Percentiles rank a stretch among this genome's conserved stretches.
phyloP scores from a whole-genome alignment of 2,329 filamentous ascomycete genomes.

The Penicillium hordei region DNA sequence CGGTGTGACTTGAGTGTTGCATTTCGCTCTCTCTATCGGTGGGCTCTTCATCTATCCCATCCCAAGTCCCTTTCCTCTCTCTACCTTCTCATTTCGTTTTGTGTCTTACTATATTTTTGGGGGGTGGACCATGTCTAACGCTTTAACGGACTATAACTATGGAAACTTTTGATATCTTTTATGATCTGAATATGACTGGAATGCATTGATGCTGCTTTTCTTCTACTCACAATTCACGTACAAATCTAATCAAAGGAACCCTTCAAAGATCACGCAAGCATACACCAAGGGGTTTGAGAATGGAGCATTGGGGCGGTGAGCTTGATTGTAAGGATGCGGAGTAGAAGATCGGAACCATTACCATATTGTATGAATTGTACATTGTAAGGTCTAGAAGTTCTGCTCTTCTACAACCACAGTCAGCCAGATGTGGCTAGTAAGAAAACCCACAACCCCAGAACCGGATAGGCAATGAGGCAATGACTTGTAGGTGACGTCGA shows the following conservation, averaged over 20 bases:
- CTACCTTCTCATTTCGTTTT: slow-evolving; percentile 15
- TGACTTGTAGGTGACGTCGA: slow-evolving; percentile 32
- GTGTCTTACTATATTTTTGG: slow-evolving; percentile 29
- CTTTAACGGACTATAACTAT: slow-evolving; percentile 15
- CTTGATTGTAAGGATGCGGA: neutral
- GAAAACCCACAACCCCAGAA: neutral
- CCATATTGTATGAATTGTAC: neutral
- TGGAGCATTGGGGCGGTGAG: neutral
- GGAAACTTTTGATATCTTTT: slow-evolving; percentile 11
- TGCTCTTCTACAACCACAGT: neutral
- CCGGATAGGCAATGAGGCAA: slow-evolving; percentile 11
- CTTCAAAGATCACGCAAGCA: neutral
- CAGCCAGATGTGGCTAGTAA: neutral
- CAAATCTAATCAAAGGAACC: neutral
- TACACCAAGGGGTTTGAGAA: neutral
- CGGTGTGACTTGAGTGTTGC: slow-evolving; percentile 16
- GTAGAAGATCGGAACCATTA: neutral
- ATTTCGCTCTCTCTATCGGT: neutral
- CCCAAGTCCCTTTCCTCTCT: neutral
- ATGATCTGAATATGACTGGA: slow-evolving; percentile 19
- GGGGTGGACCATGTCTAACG: slow-evolving; percentile 15
- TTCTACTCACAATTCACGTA: neutral
- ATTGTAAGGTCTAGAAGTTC: too few species aligned
- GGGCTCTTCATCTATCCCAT: neutral
- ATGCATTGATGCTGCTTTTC: slow-evolving; percentile 11